Base-by-base conservation (phyloP, 371 early-diverging fungal species). In the Dinochytrium kinnereticum region DNA sequence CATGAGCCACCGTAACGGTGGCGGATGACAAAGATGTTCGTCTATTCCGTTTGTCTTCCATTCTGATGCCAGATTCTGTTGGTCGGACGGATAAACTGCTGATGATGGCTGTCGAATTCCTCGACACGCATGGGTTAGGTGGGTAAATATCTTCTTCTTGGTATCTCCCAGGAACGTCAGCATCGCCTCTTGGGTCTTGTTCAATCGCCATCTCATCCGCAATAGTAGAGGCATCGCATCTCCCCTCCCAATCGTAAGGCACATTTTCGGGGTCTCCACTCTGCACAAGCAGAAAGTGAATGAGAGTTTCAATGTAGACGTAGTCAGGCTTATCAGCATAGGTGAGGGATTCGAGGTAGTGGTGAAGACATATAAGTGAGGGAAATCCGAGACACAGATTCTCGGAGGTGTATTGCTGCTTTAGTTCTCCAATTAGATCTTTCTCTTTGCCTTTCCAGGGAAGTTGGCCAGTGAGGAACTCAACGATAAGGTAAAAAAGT, bases 381-480 rank as follows among this genome's bases (percentile, higher is more conserved):
- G 90, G 90, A 1, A 89, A 72, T 17, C 80, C 82, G 19, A 68
- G 72, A 19, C 86, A 77, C 5, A 89, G 76, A 26, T 80, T n/a
- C 82, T 1, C 57, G 37, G 75, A 59, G 15, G 84, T 81, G 68
- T 80, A 68, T 13, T 39, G 55, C 64, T 76, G 72, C 70, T 89
- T 89, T 50, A 82, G 71, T 38, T 84, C 76, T 28, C 80, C 80
- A 50, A 90, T 89, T 26, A 68, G 77, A 31, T 85, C 84, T 72
- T 86, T 88, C 70, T 86, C 59, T n/a, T 83, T 79, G n/a, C 90
- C 90, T 71, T 87, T 88, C 92, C 92, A 92, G 5, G 92, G 92
- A 10, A 92, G 82, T 24, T 70, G 65, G 31, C 92, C 92, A n/a
- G 78, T 85, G 0, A 86, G 51, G 64, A 88, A 88, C 76, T 91